A percentile compares a stretch with the other conserved stretches of the same genome.
Conservation (phyloP, 176 grass and related monocot genomes). For the Musa itinerans region DNA sequence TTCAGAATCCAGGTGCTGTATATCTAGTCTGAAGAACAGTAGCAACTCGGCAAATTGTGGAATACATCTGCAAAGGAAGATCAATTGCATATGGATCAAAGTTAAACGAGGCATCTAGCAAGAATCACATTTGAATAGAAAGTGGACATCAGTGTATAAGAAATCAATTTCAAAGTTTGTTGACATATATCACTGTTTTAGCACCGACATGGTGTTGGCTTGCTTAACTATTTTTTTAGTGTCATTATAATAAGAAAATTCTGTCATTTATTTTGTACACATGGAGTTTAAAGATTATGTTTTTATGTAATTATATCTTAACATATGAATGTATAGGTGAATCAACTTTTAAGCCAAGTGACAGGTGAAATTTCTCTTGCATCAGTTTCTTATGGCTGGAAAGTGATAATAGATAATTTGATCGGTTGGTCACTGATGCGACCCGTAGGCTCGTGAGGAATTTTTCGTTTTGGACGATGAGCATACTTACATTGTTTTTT, state of each 20-base stretch:
- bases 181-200: too few species aligned
- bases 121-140: too few species aligned
- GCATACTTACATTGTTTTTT: too few species aligned
- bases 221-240: neutral
- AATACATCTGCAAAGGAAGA: constrained; percentile 48
- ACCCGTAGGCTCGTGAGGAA: too few species aligned
- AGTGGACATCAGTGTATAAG: too few species aligned
- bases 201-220: neutral
- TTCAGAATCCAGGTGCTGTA: constrained; percentile 80
- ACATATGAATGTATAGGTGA: too few species aligned
- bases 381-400: too few species aligned
- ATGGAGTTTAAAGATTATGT: neutral
- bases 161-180: too few species aligned
- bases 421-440: too few species aligned
- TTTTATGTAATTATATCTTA: too few species aligned
- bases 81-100: neutral
- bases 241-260: neutral
- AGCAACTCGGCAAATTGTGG: constrained; percentile 60
- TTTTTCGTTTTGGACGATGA: too few species aligned
- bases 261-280: neutral
- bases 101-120: neutral
- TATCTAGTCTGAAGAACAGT: constrained; percentile 90
- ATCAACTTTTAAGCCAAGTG: neutral
- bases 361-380: neutral
- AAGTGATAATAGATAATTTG: too few species aligned